Percentiles rank a stretch among this genome's conserved stretches.
Evolutionary conservation across 805 yeast genomes (phyloP).

Genomic region (Teunomyces cretensis): DNA sequence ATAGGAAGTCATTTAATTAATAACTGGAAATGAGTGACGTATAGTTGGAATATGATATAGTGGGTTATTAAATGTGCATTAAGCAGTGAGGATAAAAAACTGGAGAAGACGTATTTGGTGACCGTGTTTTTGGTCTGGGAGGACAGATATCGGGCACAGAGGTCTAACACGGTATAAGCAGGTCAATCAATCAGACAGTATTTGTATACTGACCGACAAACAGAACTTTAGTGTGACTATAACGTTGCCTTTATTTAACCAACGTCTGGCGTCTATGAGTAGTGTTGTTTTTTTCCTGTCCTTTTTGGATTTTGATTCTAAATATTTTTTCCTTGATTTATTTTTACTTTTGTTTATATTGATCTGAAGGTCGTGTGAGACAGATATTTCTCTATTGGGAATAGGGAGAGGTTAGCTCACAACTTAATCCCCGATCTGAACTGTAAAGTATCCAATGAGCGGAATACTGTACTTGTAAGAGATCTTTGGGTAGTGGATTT

Average conservation of each 20-base stretch:
- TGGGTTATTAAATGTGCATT: constrained; percentile 1
- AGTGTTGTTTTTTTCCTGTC: constrained; percentile 2
- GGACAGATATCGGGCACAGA: not conserved
- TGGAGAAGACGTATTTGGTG: not conserved
- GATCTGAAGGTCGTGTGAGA: constrained; percentile 1
- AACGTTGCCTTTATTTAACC: constrained; percentile 1
- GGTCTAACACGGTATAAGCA: not conserved
- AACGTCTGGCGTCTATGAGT: constrained; percentile 1
- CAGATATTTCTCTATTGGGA: not conserved
- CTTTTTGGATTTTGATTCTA: constrained; percentile 2
- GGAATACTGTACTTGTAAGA: no score
- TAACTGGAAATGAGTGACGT: constrained; percentile 3
- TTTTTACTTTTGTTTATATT: constrained; percentile 2
- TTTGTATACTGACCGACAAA: constrained; percentile 1
- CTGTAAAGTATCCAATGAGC: not conserved
- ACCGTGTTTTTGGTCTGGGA: not conserved
- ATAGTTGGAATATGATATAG: constrained; percentile 2
- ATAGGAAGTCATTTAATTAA: constrained; percentile 1
- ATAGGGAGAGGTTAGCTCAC: constrained; percentile 3
- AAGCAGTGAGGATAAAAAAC: not conserved
- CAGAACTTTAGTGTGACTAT: not conserved
- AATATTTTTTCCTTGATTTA: constrained; percentile 1
- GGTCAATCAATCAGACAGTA: constrained; percentile 2
- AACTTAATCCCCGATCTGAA: not conserved
- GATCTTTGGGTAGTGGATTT: no score